Base-by-base conservation (phyloP, 805 yeast species). In the Hemisphaericaspora nanyangensis region DNA sequence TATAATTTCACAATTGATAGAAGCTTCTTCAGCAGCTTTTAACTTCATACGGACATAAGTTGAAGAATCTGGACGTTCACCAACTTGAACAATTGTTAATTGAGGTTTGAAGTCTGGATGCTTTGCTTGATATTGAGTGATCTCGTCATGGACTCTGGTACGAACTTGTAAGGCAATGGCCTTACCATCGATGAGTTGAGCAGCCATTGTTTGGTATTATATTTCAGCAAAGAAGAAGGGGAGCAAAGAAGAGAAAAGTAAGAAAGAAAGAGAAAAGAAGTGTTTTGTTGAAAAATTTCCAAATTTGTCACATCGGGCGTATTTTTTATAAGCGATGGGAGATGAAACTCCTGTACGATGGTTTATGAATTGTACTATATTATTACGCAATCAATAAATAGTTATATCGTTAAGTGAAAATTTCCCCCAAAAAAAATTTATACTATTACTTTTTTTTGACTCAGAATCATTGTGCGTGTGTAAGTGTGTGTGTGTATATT, bases 41-140 rank as follows among this genome's bases (percentile, higher is more conserved):
- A 82, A 63, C 60, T 85, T 85, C 88, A 83, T 84, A 47, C 79
- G 75, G 34, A 85, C 90, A 60, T 85, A 85, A 3, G 88, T 82
- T n/a, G 83, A 68, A 10, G 93, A 84, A 54, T 85, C 95, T 17
- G 82, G 83, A 59, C 91, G 72, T 18, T 68, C 65, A 40, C 95
- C 95, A 17, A 85, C 84, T 63, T 85, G 95, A 47, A 85, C 69
- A 47, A 85, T 85, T 44, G 80, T 69, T 54, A 85, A 67, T 31
- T 69, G 72, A 22, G 95, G 93, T 46, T 68, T 65, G 60, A 85
- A 84, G 34, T 66, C 68, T 12, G 80, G 73, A 47, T 74, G 68
- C 25, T 63, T 56, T 8, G 59, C 45, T 55, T 76, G 73, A 40
- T 73, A 48, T 38, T 55, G 52, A 12, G 42, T 22, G 51, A 78